Conservation (phyloP, 1,284 basidiomycete species). For the Cutaneotrichosporon cutaneum region DNA sequence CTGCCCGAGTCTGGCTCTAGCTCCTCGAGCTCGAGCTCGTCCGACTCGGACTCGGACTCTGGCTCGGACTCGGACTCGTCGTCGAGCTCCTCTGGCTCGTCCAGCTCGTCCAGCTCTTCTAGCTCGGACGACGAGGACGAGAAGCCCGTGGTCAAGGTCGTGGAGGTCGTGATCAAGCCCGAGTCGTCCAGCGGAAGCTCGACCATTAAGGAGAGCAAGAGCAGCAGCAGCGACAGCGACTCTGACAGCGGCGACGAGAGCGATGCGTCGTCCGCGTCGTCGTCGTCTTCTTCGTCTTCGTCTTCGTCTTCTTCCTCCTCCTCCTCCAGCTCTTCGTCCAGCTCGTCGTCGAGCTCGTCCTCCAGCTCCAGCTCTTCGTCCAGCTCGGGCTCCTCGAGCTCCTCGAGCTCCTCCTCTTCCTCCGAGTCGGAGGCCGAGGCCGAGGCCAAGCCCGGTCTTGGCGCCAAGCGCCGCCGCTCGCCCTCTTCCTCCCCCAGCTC, state of each 20-base stretch:
- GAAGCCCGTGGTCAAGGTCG: not conserved
- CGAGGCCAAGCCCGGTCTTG: conserved; percentile 20
- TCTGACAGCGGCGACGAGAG: conserved; percentile 20
- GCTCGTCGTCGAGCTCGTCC: conserved; percentile 31
- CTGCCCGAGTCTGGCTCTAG: conserved; percentile 10
- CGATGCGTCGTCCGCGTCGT: conserved; percentile 28
- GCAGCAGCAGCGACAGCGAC: conserved; percentile 6
- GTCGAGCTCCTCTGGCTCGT: conserved; percentile 18
- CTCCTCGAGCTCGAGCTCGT: conserved; percentile 24
- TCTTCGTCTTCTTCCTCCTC: conserved; percentile 16
- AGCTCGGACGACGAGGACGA: conserved; percentile 13
- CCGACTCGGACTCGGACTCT: conserved; percentile 19
- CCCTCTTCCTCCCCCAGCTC: conserved; percentile 39
- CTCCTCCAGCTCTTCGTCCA: conserved; percentile 25
- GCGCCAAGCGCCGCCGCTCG: conserved; percentile 28
- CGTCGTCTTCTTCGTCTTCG: conserved; percentile 32
- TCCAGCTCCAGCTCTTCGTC: conserved; percentile 21
- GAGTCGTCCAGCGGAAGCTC: conserved; percentile 11
- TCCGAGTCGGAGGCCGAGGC: conserved; percentile 27
- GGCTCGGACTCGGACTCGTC: not conserved
- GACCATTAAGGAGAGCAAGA: conserved; percentile 8
- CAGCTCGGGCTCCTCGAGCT: conserved; percentile 27
- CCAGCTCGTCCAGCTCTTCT: conserved; percentile 19
- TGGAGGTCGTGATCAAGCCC: not conserved
- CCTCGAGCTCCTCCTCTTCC: conserved; percentile 36